Conservation (phyloP, 768 basidiomycete species). For the Rhizopogon vinicolor region DNA sequence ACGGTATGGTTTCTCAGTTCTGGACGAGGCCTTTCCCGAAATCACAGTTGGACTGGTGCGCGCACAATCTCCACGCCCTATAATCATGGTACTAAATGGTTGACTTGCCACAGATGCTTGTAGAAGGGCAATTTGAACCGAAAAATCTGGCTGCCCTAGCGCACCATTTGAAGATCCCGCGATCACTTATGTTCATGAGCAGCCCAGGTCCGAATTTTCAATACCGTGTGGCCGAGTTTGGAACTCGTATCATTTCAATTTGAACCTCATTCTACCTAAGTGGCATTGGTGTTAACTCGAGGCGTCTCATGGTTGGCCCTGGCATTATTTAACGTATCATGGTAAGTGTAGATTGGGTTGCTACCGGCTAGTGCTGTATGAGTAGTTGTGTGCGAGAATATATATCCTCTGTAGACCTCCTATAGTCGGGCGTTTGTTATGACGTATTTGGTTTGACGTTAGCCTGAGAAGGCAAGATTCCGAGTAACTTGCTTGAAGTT, state of each 20-base stretch:
- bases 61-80: not conserved
- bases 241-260: conserved; percentile 45
- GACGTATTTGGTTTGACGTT: no score
- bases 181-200: conserved; percentile 58
- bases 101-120: conserved; percentile 34
- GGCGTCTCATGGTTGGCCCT: no score
- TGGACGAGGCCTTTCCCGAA: conserved; percentile 62
- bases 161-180: conserved; percentile 42
- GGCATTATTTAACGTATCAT: no score
- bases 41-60: conserved; percentile 58
- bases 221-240: conserved; percentile 43
- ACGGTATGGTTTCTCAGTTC: conserved; percentile 25
- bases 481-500: no score
- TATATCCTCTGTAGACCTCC: no score
- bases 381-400: no score
- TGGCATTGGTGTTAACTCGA: no score
- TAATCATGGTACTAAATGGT: not conserved
- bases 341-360: no score
- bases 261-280: conserved; percentile 9
- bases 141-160: conserved; percentile 44
- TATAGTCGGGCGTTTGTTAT: no score
- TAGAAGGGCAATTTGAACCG: conserved; percentile 41
- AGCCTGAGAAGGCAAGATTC: no score
- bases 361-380: no score
- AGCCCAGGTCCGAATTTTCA: conserved; percentile 47